phyloP scores from a whole-genome alignment of 345 rosid species.

The Diplotaxis tenuifolia region DNA sequence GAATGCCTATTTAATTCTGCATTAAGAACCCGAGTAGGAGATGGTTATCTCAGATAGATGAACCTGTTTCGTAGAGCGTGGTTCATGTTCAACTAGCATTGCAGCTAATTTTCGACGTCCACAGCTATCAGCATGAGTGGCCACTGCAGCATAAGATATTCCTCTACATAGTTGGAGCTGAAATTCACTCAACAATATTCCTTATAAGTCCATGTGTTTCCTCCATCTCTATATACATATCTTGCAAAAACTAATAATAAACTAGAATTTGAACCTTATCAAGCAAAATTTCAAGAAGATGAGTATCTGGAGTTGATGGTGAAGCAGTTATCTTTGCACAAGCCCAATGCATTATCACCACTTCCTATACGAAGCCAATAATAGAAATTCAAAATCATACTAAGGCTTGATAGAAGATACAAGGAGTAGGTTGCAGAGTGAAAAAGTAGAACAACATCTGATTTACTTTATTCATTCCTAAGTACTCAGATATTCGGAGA shows the following conservation, averaged over 20 bases:
- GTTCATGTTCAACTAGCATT: conserved; percentile 95
- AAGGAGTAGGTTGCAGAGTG: neutral
- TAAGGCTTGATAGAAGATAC: neutral
- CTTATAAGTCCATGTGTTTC: conserved; percentile 12
- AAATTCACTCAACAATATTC: conserved; percentile 34
- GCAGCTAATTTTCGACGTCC: conserved; percentile 93
- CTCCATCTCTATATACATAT: neutral
- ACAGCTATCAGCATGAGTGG: conserved; percentile 96
- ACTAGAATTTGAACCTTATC: conserved; percentile 65
- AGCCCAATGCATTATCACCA: conserved; percentile 99
- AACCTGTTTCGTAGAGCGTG: conserved; percentile 92
- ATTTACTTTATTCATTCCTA: conserved; percentile 90
- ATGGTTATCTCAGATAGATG: conserved; percentile 15
- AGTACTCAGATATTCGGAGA: conserved; percentile 77
- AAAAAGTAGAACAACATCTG: neutral
- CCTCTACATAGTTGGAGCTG: conserved; percentile 88
- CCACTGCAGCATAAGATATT: conserved; percentile 98
- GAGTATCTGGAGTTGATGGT: conserved; percentile 75
- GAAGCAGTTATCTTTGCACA: conserved; percentile 93
- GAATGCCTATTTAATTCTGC: neutral
- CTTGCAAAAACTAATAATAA: neutral
- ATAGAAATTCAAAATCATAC: neutral
- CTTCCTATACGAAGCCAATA: conserved; percentile 54
- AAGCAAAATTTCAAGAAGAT: conserved; percentile 85
- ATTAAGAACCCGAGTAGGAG: neutral